phyloP scores from a whole-genome alignment of 805 yeast genomes.

The Sugiyamaella valdiviana region DNA sequence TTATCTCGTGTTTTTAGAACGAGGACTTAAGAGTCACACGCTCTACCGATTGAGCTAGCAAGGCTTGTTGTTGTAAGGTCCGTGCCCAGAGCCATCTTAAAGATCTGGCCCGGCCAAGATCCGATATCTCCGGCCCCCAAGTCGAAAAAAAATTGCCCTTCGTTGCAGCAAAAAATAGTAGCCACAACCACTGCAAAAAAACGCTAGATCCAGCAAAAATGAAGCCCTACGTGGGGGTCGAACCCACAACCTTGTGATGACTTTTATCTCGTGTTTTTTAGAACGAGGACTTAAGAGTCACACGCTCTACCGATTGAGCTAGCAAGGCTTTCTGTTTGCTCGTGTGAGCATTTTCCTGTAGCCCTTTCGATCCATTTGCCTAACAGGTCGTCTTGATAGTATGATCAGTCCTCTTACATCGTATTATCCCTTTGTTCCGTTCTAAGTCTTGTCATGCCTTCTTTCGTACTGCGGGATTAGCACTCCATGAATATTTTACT shows the following conservation, averaged over 20 bases:
- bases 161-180: neutral
- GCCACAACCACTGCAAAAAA: neutral
- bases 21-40: conserved; percentile 26
- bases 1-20: conserved; percentile 8
- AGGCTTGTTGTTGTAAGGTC: conserved; percentile 14
- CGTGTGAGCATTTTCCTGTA: neutral
- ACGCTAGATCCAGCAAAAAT: conserved; percentile 11
- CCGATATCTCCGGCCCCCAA: too few species aligned
- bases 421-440: neutral
- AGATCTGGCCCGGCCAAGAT: too few species aligned
- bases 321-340: conserved; percentile 21
- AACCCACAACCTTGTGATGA: conserved; percentile 32
- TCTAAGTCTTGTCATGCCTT: neutral
- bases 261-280: conserved; percentile 15
- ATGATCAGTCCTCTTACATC: neutral
- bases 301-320: conserved; percentile 32
- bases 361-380: too few species aligned
- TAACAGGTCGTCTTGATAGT: too few species aligned
- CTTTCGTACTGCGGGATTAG: neutral
- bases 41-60: conserved; percentile 30
- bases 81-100: too few species aligned
- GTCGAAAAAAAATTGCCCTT: too few species aligned
- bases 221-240: conserved; percentile 31
- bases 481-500: too few species aligned
- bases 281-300: conserved; percentile 23